phyloP scores from a whole-genome alignment of 106 monocot genomes.

The Dioscorea alata region DNA sequence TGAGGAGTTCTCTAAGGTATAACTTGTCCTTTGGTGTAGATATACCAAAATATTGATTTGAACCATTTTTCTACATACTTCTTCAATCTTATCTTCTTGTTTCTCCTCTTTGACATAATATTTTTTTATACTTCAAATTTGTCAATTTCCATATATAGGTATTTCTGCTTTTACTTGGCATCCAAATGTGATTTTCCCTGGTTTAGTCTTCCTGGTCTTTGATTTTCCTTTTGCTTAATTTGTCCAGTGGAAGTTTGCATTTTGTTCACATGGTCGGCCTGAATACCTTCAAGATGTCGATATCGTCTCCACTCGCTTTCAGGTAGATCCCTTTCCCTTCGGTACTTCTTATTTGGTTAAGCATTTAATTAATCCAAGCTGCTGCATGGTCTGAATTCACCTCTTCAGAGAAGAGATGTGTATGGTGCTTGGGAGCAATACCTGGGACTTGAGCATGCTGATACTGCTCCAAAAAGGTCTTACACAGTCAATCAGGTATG shows the following conservation, averaged over 20 bases:
- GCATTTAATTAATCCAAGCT: neutral
- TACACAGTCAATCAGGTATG: conserved; percentile 68
- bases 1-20: conserved; percentile 93
- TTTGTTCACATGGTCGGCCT: conserved; percentile 77
- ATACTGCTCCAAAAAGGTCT: conserved; percentile 82
- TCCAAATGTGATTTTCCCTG: no score
- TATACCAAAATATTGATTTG: no score
- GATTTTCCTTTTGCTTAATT: neutral
- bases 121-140: no score
- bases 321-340: conserved; percentile 28
- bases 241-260: conserved; percentile 93
- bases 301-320: conserved; percentile 63
- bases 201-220: neutral
- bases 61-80: no score
- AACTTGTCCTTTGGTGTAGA: no score
- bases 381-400: neutral
- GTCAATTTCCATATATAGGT: no score
- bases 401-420: conserved; percentile 68
- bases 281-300: conserved; percentile 93
- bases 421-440: conserved; percentile 99
- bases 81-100: no score
- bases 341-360: neutral
- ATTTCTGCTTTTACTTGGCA: no score
- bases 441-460: conserved; percentile 90
- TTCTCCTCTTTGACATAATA: no score